Base-by-base conservation (phyloP, 2,329 filamentous ascomycete genomes). In the Claviceps spartinae region DNA sequence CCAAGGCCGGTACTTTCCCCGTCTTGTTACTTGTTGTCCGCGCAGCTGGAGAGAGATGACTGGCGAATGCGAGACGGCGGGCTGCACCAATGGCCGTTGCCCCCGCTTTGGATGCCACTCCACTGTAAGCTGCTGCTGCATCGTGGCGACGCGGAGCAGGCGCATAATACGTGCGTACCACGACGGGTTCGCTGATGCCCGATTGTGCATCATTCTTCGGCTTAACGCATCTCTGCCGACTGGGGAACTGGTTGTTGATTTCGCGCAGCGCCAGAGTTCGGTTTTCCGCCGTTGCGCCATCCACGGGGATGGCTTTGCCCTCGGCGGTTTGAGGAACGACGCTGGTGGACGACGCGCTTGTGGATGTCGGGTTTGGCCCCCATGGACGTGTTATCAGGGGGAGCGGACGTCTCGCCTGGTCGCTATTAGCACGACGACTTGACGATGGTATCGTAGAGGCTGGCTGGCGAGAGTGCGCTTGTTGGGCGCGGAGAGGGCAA, bases 181-280 rank as follows among this genome's bases (percentile, higher is more conserved):
- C 76, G 52, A 83, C 78, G n/a, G 81, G 81, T 55, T 82, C 78
- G 3, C 79, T 81, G 41, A 78, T 82, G 57, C 71, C 78, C 64
- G 68, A 79, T 59, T 75, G 71, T 18, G 78, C 72, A 11, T 75
- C 74, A 13, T 75, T 74, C 13, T 74, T 73, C 24, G 76, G 77
- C 63, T 79, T 77, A 54, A 75, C 69, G 68, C 77, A 79, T 56
- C 72, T 74, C 61, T 77, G 77, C 45, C 74, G 73, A 49, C 74
- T 77, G 5, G 78, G 76, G 53, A 77, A 79, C 58, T 74, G 75
- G 60, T 67, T 73, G 64, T 78, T 82, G 54, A 82, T 69, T 62
- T 81, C 76, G 51, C 78, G 76, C 49, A 83, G 67, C 47, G 79
- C 77, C 18, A 75, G 76, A n/a, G 78, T 81, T 55, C 77, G 74